Evolutionary conservation across 257 asterid genomes (phyloP).

Genomic region (Petunia axillaris): DNA sequence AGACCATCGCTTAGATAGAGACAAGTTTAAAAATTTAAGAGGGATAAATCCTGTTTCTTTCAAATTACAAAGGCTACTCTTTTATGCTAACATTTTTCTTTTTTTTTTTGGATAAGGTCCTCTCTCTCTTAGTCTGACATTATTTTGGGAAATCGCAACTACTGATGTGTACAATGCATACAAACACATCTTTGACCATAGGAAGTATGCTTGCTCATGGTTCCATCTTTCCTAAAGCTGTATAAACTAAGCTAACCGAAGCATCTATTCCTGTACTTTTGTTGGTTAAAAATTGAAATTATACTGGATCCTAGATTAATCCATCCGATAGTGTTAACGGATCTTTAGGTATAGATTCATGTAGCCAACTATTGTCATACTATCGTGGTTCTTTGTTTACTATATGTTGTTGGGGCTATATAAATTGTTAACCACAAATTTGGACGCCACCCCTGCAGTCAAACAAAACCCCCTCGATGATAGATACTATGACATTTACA

Average conservation of each 20-base stretch:
- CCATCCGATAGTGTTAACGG: not conserved
- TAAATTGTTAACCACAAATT: not conserved
- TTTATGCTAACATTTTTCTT: not conserved
- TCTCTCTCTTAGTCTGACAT: not conserved
- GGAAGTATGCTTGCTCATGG: not conserved
- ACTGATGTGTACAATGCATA: not conserved
- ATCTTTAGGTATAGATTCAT: too few relatives aligned
- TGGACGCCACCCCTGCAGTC: not conserved
- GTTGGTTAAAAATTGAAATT: not conserved
- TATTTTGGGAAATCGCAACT: not conserved
- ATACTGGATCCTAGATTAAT: not conserved
- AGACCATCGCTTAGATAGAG: conserved; percentile 8
- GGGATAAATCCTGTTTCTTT: not conserved
- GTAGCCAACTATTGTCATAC: not conserved
- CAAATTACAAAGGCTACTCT: not conserved
- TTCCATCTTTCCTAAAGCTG: not conserved
- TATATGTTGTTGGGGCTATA: not conserved
- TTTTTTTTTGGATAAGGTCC: not conserved
- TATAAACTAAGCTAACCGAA: not conserved
- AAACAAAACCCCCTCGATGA: not conserved
- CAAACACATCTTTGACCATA: not conserved
- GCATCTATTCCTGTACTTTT: not conserved
- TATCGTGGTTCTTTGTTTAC: not conserved
- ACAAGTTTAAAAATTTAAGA: not conserved
- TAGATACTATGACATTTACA: not conserved